Base-by-base conservation (phyloP, 345 rosid genomes). In the Excoecaria agallocha region DNA sequence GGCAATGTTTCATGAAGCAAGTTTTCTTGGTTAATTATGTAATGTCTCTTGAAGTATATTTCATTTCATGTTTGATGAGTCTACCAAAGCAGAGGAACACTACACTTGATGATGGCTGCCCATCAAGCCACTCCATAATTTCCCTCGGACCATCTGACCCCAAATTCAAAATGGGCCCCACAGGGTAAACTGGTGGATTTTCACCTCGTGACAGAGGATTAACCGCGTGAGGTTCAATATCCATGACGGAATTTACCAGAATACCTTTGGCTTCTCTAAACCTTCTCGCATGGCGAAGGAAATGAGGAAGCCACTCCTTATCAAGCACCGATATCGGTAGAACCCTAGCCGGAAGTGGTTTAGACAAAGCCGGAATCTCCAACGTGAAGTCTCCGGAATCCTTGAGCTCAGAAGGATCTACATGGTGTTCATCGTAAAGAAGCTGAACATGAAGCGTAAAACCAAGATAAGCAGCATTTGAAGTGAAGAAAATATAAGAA, bases 81-180 rank as follows among this genome's bases (percentile, higher is more conserved):
- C 30, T 30, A 30, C 30, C 30, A 30, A 30, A 30, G 30, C 30
- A 30, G 1, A 76, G 54, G 52, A 70, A 76, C 65, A 70, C 55
- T 1, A 70, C 75, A n/a, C n/a, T n/a, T 0, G 79, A 76, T 19
- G 65, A 62, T 4, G 71, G 66, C 35, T 76, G 79, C 11, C 30
- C 57, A 66, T 76, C 79, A 4, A 76, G 75, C 79, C 79, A 76
- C 0, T 43, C 12, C 51, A 24, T 43, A 66, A 64, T 52, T 19
- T 54, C 58, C 12, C 0, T 63, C 30, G 1, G 30, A 30, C 30
- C 1, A 30, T 30, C 30, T n/a, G 16, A 50, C 1, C 12, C 13
- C 39, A 6, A 51, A 15, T 71, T 35, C 39, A 62, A 17, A 37
- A 58, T 17, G 58, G 58, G 68, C 30, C 30, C 30, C 30, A 30